phyloP scores from a whole-genome alignment of 2,329 filamentous ascomycete genomes.

The Fusarium kyushuense region DNA sequence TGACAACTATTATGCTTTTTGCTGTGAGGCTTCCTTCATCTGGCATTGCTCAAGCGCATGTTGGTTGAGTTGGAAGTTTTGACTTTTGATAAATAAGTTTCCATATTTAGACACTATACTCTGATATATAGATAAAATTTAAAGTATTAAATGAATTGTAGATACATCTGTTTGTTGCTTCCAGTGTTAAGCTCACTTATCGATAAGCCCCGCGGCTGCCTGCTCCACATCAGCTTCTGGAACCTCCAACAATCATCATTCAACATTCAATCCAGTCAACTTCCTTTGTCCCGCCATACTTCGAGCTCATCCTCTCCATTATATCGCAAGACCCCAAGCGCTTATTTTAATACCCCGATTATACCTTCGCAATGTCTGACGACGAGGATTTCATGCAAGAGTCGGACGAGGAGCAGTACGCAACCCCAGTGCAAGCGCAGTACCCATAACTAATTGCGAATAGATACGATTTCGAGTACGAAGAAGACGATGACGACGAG shows the following conservation, averaged over 20 bases:
- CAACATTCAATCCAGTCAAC: conserved; percentile 11
- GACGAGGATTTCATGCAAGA: conserved; percentile 64
- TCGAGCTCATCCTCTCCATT: background rate
- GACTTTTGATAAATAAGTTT: background rate
- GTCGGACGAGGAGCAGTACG: conserved; percentile 61
- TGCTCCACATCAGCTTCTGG: conserved; percentile 42
- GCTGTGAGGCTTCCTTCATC: conserved; percentile 45
- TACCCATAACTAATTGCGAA: conserved; percentile 32
- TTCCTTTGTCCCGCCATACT: conserved; percentile 1
- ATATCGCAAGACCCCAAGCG: background rate
- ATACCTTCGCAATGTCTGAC: conserved; percentile 60
- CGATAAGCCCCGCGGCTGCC: conserved; percentile 45
- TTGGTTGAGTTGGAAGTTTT: background rate
- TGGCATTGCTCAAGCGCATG: conserved; percentile 37
- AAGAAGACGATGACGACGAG: conserved; percentile 90
- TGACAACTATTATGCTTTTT: conserved; percentile 50
- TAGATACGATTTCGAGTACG: conserved; percentile 96
- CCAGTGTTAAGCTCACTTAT: conserved; percentile 20
- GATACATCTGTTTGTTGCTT: background rate
- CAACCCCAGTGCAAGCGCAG: conserved; percentile 17
- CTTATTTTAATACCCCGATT: background rate
- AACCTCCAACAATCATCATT: conserved; percentile 21
- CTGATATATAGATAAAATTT: background rate
- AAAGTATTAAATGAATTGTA: background rate
- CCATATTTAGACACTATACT: too few species aligned